phyloP scores from a whole-genome alignment of 2,329 filamentous ascomycete genomes.

The Domatiomyces globalis region DNA sequence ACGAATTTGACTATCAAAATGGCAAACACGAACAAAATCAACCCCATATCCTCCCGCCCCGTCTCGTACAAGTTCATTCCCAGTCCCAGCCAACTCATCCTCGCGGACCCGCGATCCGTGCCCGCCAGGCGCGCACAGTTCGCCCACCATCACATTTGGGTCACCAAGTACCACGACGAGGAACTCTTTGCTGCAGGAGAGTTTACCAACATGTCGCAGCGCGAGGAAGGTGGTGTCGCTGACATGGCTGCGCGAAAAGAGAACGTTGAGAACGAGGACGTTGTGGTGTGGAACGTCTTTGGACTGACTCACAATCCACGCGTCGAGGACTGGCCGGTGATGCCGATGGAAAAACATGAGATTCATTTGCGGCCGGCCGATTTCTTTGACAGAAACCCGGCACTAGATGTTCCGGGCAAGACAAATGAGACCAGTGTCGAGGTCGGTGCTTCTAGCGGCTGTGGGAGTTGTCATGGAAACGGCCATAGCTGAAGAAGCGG shows the following conservation, averaged over 20 bases:
- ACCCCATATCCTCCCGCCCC: slow-evolving; percentile 29
- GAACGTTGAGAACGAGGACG: slow-evolving; percentile 29
- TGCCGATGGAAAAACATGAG: slow-evolving; percentile 35
- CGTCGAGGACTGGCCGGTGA: slow-evolving; percentile 37
- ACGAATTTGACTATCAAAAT: slow-evolving; percentile 35
- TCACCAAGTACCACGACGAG: slow-evolving; percentile 35
- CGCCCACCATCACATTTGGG: slow-evolving; percentile 37
- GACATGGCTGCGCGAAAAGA: slow-evolving; percentile 32
- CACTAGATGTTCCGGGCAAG: slow-evolving; percentile 36
- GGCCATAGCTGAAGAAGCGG: no score
- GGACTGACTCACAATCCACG: slow-evolving; percentile 38
- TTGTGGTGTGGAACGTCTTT: slow-evolving; percentile 38
- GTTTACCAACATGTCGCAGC: slow-evolving; percentile 34
- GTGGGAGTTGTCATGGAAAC: no score
- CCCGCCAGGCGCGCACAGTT: slow-evolving; percentile 35
- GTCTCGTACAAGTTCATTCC: slow-evolving; percentile 37
- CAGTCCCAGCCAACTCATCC: slow-evolving; percentile 33
- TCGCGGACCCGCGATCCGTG: slow-evolving; percentile 32
- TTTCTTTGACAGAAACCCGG: slow-evolving; percentile 40
- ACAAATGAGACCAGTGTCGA: slow-evolving; percentile 21
- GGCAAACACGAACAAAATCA: slow-evolving; percentile 30
- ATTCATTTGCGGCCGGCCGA: slow-evolving; percentile 36
- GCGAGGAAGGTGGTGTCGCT: slow-evolving; percentile 30
- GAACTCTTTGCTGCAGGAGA: slow-evolving; percentile 36
- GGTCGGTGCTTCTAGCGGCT: slow-evolving; percentile 4